Evolutionary conservation across 768 basidiomycete species (phyloP).

Genomic region (Pulveroboletus sp.): DNA sequence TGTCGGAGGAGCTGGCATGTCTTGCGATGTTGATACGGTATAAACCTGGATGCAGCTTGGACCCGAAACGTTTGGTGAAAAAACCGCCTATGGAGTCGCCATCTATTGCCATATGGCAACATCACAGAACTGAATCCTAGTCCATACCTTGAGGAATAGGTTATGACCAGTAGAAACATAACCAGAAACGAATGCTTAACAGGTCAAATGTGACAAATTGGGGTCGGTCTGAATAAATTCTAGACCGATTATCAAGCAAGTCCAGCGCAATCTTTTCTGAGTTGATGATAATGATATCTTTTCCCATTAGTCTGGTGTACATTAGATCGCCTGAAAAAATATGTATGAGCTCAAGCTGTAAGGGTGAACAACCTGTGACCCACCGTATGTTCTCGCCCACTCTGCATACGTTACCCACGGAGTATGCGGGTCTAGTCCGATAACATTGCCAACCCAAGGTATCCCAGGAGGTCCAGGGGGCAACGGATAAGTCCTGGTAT

Average conservation of each 20-base stretch:
- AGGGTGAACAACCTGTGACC: not conserved
- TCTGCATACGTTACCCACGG: too few relatives aligned
- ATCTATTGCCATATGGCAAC: conserved; percentile 17
- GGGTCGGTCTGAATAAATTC: conserved; percentile 19
- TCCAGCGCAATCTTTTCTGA: conserved; percentile 9
- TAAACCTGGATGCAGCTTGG: conserved; percentile 11
- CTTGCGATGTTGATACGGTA: conserved; percentile 13
- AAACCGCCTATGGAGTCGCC: conserved; percentile 19
- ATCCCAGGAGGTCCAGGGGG: not conserved
- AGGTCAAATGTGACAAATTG: conserved; percentile 11
- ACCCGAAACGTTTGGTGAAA: conserved; percentile 18
- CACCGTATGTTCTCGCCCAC: conserved; percentile 12
- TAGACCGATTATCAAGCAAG: conserved; percentile 18
- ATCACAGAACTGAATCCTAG: conserved; percentile 13
- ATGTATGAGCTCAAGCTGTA: too few relatives aligned
- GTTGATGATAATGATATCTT: too few relatives aligned
- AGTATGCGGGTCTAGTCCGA: too few relatives aligned
- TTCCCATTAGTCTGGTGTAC: conserved; percentile 11
- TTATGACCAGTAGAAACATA: not conserved
- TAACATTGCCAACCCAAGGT: conserved; percentile 16
- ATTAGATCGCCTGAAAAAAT: conserved; percentile 11
- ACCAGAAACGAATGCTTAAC: not conserved
- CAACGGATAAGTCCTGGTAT: not conserved
- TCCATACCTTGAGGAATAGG: conserved; percentile 9
- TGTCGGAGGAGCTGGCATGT: conserved; percentile 2